Conservation (phyloP, 768 basidiomycete genomes). For the Suillus fuscotomentosus region DNA sequence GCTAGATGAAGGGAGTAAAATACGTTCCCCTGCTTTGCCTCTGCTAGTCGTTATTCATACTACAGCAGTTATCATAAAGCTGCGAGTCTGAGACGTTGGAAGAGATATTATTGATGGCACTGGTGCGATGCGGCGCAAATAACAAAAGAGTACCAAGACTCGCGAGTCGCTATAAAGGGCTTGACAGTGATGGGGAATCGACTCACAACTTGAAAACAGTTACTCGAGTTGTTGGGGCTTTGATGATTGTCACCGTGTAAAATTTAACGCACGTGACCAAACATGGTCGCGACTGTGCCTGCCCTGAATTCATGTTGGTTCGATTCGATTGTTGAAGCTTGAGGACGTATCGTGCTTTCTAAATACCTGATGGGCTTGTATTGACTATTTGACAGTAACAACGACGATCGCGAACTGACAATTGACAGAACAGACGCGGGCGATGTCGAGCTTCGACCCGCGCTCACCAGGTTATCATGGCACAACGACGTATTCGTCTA, state of each 20-base stretch:
- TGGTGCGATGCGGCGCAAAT: not conserved
- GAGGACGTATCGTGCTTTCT: conserved; percentile 37
- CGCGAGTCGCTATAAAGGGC: not conserved
- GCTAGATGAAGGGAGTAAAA: no score
- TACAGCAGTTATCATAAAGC: no score
- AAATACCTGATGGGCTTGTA: conserved; percentile 2
- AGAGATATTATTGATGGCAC: not conserved
- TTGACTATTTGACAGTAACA: not conserved
- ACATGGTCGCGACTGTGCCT: conserved; percentile 39
- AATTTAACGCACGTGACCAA: conserved; percentile 31
- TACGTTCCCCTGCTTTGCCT: no score
- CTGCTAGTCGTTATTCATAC: no score
- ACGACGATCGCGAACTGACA: conserved; percentile 27
- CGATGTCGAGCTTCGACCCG: conserved; percentile 36
- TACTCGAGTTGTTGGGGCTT: no score
- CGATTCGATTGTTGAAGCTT: conserved; percentile 15
- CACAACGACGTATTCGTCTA: conserved; percentile 54
- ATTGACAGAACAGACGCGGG: conserved; percentile 23
- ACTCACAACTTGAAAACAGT: no score
- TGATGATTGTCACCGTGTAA: not conserved
- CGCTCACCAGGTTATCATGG: conserved; percentile 61
- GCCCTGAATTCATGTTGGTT: conserved; percentile 36
- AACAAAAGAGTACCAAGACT: not conserved
- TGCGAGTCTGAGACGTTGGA: not conserved
- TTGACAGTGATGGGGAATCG: no score